phyloP scores from a whole-genome alignment of 495 filamentous ascomycete genomes.

The Hypoxylon intermedium region DNA sequence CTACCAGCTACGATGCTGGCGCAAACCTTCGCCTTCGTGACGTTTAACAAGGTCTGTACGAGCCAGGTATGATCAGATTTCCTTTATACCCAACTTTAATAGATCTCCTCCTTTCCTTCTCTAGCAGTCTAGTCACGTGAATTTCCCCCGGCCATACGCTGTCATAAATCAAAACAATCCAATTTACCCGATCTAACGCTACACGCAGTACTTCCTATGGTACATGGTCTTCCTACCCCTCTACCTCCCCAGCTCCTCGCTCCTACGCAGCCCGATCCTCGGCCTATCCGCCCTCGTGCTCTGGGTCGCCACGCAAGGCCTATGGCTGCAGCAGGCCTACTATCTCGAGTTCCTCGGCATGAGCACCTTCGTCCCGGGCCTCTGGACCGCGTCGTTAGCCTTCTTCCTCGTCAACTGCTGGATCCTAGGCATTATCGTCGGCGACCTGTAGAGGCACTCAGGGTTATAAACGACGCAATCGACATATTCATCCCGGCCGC shows the following conservation, averaged over 20 bases:
- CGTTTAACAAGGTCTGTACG: slow-evolving; percentile 98
- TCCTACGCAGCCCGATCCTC: slow-evolving; percentile 63
- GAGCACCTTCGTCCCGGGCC: slow-evolving; percentile 84
- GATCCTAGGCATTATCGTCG: slow-evolving; percentile 81
- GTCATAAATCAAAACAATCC: neutral
- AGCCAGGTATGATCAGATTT: slow-evolving; percentile 71
- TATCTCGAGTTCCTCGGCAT: slow-evolving; percentile 84
- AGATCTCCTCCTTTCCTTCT: no score
- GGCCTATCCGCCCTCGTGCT: slow-evolving; percentile 69
- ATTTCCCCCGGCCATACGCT: no score
- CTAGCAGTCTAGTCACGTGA: no score
- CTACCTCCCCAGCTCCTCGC: slow-evolving; percentile 80
- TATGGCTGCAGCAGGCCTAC: slow-evolving; percentile 91
- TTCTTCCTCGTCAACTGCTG: slow-evolving; percentile 90
- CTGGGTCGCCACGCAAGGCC: slow-evolving; percentile 76
- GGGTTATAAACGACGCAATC: no score
- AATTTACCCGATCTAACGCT: slow-evolving; percentile 1
- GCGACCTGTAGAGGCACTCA: slow-evolving; percentile 60
- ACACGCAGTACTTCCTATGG: slow-evolving; percentile 92
- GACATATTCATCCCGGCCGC: no score
- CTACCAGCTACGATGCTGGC: slow-evolving; percentile 89
- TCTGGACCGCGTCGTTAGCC: slow-evolving; percentile 74
- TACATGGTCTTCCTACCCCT: slow-evolving; percentile 92
- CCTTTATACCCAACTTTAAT: neutral
- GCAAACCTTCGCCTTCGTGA: slow-evolving; percentile 97